phyloP scores from a whole-genome alignment of 495 filamentous ascomycete genomes.

The Podospora pseudopauciseta region DNA sequence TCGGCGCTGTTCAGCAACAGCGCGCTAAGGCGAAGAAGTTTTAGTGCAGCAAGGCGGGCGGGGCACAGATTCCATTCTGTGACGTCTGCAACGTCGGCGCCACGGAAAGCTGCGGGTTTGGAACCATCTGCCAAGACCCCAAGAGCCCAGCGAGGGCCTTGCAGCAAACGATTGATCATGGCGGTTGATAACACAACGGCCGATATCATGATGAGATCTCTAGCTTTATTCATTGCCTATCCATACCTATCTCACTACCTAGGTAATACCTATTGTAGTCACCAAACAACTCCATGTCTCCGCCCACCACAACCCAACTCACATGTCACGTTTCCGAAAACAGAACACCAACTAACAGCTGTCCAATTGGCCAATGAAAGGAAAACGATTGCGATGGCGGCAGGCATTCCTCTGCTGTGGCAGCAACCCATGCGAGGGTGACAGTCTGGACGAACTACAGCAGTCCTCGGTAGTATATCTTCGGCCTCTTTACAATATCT shows the following conservation, averaged over 20 bases:
- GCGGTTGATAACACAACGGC: not conserved
- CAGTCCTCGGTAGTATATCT: not conserved
- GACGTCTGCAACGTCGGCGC: conserved; percentile 21
- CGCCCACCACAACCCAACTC: not conserved
- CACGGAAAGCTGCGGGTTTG: conserved; percentile 1
- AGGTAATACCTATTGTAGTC: too few relatives aligned
- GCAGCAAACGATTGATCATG: conserved; percentile 8
- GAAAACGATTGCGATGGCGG: not conserved
- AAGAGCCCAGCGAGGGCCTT: not conserved
- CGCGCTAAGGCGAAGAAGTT: conserved; percentile 11
- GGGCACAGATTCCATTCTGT: conserved; percentile 15
- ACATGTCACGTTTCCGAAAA: not conserved
- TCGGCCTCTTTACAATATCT: not conserved
- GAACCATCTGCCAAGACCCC: conserved; percentile 3
- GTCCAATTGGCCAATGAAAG: not conserved
- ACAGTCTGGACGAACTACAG: too few relatives aligned
- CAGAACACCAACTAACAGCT: not conserved
- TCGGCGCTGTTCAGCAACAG: conserved; percentile 7
- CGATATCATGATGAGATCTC: not conserved
- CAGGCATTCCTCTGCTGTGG: not conserved
- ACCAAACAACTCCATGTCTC: not conserved
- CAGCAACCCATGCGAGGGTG: too few relatives aligned
- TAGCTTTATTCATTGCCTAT: not conserved
- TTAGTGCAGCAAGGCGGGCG: conserved; percentile 11
- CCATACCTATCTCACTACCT: too few relatives aligned